Evolutionary conservation across 2,329 filamentous ascomycete genomes (phyloP).

Genomic region (Colletotrichum gloeosporioides): DNA sequence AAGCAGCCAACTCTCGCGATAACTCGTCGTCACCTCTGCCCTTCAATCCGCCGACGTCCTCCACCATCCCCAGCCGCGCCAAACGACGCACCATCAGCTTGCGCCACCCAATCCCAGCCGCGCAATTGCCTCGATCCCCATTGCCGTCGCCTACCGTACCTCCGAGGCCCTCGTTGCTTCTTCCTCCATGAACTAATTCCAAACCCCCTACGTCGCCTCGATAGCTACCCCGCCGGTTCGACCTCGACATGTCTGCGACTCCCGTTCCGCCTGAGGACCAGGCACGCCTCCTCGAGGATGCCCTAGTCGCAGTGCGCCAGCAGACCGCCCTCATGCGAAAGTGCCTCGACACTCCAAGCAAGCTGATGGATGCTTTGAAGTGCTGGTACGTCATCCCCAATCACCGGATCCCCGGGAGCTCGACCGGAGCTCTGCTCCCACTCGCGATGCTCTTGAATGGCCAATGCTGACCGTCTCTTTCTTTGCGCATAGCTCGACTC

Average conservation of each 20-base stretch:
- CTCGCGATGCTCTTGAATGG: slow-evolving; percentile 21
- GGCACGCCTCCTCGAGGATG: slow-evolving; percentile 96
- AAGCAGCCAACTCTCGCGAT: not conserved
- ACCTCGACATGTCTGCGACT: slow-evolving; percentile 45
- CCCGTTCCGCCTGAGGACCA: slow-evolving; percentile 77
- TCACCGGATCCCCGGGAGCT: slow-evolving; percentile 18
- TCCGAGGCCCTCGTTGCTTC: not conserved
- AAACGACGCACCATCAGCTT: not conserved
- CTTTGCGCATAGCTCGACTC: slow-evolving; percentile 74
- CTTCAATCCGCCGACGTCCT: not conserved
- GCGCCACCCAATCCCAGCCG: not conserved
- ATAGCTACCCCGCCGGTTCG: slow-evolving; percentile 23
- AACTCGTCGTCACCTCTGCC: slow-evolving; percentile 6
- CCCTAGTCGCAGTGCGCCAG: slow-evolving; percentile 92
- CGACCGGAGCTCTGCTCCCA: slow-evolving; percentile 17
- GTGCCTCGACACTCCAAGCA: slow-evolving; percentile 94
- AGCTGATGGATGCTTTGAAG: slow-evolving; percentile 99
- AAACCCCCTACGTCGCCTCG: slow-evolving; percentile 15
- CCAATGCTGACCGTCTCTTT: not conserved
- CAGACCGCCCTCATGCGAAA: slow-evolving; percentile 98
- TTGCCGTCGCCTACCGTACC: not conserved
- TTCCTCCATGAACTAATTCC: slow-evolving; percentile 9
- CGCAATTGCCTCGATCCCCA: not conserved
- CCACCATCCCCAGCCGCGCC: not conserved
- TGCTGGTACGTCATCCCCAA: slow-evolving; percentile 77